These are phyloP conservation scores for Moricandia arvensis DNA, from an alignment of 345 rosid species.

Conservation along the genomic window DNA sequence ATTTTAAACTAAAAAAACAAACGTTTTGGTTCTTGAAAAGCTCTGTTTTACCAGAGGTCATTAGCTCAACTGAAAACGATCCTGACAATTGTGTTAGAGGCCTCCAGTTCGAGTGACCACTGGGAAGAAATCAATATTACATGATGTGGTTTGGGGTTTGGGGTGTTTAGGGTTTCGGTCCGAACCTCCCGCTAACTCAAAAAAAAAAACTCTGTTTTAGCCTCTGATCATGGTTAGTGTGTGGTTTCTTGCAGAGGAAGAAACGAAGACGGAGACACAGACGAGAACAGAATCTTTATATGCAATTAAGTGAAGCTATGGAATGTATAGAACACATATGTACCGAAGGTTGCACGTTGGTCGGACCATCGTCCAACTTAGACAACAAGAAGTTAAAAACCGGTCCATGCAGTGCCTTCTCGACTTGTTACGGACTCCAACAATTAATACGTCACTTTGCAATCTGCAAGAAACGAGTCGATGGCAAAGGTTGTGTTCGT, in stretches of 20 bases:
- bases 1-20: neutral
- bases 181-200: too few relatives aligned
- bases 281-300: slow-evolving; percentile 58
- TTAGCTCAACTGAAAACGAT: too few relatives aligned
- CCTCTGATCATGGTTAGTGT: neutral
- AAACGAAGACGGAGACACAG: slow-evolving; percentile 56
- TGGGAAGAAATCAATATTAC: too few relatives aligned
- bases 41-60: slow-evolving; percentile 21
- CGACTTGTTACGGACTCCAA: slow-evolving; percentile 77
- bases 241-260: slow-evolving; percentile 55
- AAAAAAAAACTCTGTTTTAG: slow-evolving; percentile 14
- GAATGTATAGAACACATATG: slow-evolving; percentile 86
- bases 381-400: slow-evolving; percentile 8
- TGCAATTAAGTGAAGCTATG: slow-evolving; percentile 79
- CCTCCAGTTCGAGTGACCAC: too few relatives aligned
- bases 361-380: slow-evolving; percentile 53
- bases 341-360: slow-evolving; percentile 77
- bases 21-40: neutral
- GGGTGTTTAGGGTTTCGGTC: too few relatives aligned
- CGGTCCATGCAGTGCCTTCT: slow-evolving; percentile 55
- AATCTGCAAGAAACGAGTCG: slow-evolving; percentile 52
- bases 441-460: slow-evolving; percentile 73
- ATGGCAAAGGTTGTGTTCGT: slow-evolving; percentile 60
- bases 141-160: too few relatives aligned
- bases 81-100: too few relatives aligned